These are phyloP conservation scores for Turritis glabra DNA, from an alignment of 345 rosid genomes.

Conservation along the genomic window DNA sequence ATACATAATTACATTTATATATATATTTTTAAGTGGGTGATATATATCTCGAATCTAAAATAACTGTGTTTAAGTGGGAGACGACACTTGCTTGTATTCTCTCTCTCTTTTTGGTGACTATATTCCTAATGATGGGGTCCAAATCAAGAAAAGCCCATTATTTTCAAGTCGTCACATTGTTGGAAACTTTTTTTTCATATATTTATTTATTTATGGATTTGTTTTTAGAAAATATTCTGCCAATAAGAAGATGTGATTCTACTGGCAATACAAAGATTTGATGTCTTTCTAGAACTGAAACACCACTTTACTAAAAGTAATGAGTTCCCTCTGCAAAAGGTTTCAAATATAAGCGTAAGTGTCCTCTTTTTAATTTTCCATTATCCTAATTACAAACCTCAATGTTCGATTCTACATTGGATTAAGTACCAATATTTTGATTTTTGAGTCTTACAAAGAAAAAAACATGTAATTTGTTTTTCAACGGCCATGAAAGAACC, in stretches of 20 bases:
- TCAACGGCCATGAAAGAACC: not conserved
- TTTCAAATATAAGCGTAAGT: not conserved
- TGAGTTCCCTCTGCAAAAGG: slow-evolving; percentile 13
- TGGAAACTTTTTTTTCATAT: not conserved
- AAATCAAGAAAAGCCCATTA: slow-evolving; percentile 8
- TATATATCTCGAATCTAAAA: slow-evolving; percentile 15
- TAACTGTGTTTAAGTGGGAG: slow-evolving; percentile 26
- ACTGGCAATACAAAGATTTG: slow-evolving; percentile 34
- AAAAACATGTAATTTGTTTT: not conserved
- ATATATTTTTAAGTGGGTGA: slow-evolving; percentile 28
- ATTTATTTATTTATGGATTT: not conserved
- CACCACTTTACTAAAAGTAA: not conserved
- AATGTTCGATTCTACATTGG: slow-evolving; percentile 9
- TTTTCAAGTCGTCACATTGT: slow-evolving; percentile 16
- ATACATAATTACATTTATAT: not conserved
- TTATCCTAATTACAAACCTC: slow-evolving; percentile 21
- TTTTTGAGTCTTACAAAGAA: not conserved
- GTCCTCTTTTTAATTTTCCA: not conserved
- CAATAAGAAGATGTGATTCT: slow-evolving; percentile 39
- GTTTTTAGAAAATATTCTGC: slow-evolving; percentile 23
- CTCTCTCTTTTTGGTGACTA: slow-evolving; percentile 2
- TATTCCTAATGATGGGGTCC: slow-evolving; percentile 36
- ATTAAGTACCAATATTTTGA: slow-evolving; percentile 1
- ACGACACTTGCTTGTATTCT: slow-evolving; percentile 29
- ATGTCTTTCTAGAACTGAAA: slow-evolving; percentile 35